Base-by-base conservation (phyloP, 495 filamentous ascomycete species). In the Penicillium ochrochloron region DNA sequence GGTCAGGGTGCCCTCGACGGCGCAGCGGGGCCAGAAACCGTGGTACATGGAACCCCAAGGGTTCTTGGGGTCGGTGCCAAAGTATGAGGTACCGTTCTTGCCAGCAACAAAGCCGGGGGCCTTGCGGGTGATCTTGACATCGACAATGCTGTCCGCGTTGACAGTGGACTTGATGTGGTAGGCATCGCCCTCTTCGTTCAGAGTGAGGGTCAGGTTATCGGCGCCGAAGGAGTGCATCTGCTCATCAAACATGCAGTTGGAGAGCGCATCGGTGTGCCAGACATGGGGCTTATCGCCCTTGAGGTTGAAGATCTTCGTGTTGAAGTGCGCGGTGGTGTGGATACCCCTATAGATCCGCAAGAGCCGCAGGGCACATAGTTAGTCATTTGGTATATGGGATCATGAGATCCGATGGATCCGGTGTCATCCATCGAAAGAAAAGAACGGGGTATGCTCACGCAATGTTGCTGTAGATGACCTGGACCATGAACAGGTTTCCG, bases 401-500 rank as follows among this genome's bases (percentile, higher is more conserved):
- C 53, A 21, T 1, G 9, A 56, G 53, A 19, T 56, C 53, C 2
- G 25, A 56, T 39, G 53, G 33, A 56, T 56, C 31, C 27, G 12
- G 12, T n/a, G 27, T 29, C 6, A 2, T 52, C 27, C 25, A 31
- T 31, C 12, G 1, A 3, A 52, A 7, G 25, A 15, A 31, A 52
- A 31, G n/a, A 6, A 31, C 15, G 11, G 11, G 37, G 27, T 48
- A 57, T 27, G 74, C 93, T 83, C 86, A 97, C 95, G 86, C 90
- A 77, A 99, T 92, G 78, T 97, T 99, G 80, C 90, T 97, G 85
- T 97, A 97, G 74, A 98, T 97, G 75, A 97, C 84, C 83, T 98
- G 96, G 57, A 84, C 86, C 76, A 97, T 84, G 7, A 84, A 92
- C 65, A 94, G 72, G 64, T 87, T 82, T 19, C 95, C 96, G 61